These are phyloP conservation scores for Exophiala mesophila DNA, from an alignment of 2,329 filamentous ascomycete genomes.

Conservation along the genomic window DNA sequence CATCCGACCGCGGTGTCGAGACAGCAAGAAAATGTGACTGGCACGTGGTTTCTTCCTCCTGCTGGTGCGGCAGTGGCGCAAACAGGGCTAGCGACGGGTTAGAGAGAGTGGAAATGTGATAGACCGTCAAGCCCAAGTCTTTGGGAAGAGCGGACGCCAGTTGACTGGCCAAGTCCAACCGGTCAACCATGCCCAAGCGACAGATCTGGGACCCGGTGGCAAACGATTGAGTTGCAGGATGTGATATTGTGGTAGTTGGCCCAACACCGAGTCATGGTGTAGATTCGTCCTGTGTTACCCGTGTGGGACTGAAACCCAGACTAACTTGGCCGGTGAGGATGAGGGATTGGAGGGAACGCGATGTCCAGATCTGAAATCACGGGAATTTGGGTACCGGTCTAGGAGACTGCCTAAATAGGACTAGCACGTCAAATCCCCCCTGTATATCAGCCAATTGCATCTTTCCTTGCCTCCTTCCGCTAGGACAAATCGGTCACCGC, in stretches of 20 bases:
- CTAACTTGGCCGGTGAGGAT: not conserved
- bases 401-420: no score
- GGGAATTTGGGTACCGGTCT: no score
- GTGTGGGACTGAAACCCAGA: no score
- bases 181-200: slow-evolving; percentile 11
- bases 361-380: no score
- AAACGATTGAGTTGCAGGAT: not conserved
- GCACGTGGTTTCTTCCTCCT: slow-evolving; percentile 73
- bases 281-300: no score
- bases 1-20: slow-evolving; percentile 34
- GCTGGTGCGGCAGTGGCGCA: slow-evolving; percentile 66
- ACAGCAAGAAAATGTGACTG: slow-evolving; percentile 74
- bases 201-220: not conserved
- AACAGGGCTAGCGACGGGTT: slow-evolving; percentile 70
- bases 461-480: no score
- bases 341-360: no score
- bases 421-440: no score
- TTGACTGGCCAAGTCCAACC: slow-evolving; percentile 33
- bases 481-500: no score
- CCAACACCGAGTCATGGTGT: no score
- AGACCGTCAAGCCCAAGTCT: slow-evolving; percentile 60
- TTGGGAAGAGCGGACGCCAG: slow-evolving; percentile 50
- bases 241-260: no score
- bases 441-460: no score
- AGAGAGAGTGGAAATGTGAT: slow-evolving; percentile 84